phyloP scores from a whole-genome alignment of 1,284 basidiomycete genomes.

The Apiotrichum brassicae region DNA sequence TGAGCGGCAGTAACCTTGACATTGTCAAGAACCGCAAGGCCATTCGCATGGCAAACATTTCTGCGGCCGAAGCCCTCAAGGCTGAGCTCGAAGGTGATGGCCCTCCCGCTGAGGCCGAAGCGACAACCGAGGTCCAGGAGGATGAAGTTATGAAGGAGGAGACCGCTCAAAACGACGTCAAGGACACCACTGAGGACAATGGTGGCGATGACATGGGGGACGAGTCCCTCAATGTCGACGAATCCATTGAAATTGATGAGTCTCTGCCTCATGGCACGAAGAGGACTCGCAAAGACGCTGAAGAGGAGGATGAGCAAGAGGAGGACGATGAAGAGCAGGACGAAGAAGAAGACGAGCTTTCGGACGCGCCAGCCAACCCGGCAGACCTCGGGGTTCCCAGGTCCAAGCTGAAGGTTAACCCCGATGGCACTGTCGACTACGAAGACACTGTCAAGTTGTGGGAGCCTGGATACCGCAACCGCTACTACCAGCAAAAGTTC shows the following conservation, averaged over 20 bases:
- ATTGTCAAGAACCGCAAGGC: slow-evolving; percentile 79
- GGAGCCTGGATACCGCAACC: slow-evolving; percentile 90
- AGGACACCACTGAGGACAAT: slow-evolving; percentile 10
- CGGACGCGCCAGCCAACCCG: slow-evolving; percentile 39
- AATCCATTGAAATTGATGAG: slow-evolving; percentile 20
- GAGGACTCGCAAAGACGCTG: slow-evolving; percentile 55
- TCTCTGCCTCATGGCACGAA: slow-evolving; percentile 52
- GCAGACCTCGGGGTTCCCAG: slow-evolving; percentile 49
- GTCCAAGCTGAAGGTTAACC: slow-evolving; percentile 63
- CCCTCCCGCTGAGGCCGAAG: slow-evolving; percentile 16
- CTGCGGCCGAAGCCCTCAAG: slow-evolving; percentile 86
- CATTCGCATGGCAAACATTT: slow-evolving; percentile 92
- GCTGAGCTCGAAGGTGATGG: slow-evolving; percentile 67
- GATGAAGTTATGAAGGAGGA: slow-evolving; percentile 18
- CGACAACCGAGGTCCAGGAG: slow-evolving; percentile 21
- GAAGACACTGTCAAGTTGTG: slow-evolving; percentile 87
- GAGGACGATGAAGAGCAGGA: slow-evolving; percentile 32
- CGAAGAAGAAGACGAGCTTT: slow-evolving; percentile 44
- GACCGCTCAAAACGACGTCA: slow-evolving; percentile 7
- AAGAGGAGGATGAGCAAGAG: slow-evolving; percentile 32
- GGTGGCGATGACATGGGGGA: slow-evolving; percentile 14
- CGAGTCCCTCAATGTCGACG: slow-evolving; percentile 16
- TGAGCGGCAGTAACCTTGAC: slow-evolving; percentile 66
- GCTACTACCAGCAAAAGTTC: slow-evolving; percentile 95
- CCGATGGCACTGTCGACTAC: slow-evolving; percentile 62